These are phyloP conservation scores for Larix kaempferi DNA, from an alignment of 75 land plant genomes.

Conservation along the genomic window DNA sequence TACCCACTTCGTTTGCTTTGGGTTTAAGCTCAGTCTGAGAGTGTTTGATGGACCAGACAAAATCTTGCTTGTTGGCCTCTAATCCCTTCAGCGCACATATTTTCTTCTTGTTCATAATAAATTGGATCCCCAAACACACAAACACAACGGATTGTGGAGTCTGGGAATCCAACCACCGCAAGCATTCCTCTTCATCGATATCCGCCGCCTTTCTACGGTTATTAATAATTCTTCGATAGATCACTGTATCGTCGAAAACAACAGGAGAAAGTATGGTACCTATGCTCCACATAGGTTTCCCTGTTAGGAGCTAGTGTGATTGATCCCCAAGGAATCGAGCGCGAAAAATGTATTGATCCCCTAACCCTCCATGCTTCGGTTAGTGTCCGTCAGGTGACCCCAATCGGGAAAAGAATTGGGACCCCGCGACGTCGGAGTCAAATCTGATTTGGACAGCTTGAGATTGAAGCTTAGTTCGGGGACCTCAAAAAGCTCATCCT, in stretches of 20 bases:
- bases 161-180: background rate
- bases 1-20: background rate
- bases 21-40: background rate
- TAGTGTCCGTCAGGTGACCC: background rate
- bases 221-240: background rate
- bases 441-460: background rate
- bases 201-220: background rate
- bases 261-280: conserved; percentile 29
- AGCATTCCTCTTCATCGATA: background rate
- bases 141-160: background rate
- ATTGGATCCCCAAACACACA: background rate
- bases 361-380: background rate
- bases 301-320: background rate
- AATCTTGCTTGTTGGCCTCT: background rate
- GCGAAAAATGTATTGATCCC: background rate
- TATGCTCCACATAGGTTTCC: conserved; percentile 27
- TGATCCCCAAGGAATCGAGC: background rate
- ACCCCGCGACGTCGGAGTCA: background rate
- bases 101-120: background rate
- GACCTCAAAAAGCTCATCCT: background rate
- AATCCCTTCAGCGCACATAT: background rate
- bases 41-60: background rate
- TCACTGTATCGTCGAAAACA: background rate
- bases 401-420: background rate
- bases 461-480: background rate